phyloP scores from a whole-genome alignment of 495 filamentous ascomycete species.

The Neurospora africana region DNA sequence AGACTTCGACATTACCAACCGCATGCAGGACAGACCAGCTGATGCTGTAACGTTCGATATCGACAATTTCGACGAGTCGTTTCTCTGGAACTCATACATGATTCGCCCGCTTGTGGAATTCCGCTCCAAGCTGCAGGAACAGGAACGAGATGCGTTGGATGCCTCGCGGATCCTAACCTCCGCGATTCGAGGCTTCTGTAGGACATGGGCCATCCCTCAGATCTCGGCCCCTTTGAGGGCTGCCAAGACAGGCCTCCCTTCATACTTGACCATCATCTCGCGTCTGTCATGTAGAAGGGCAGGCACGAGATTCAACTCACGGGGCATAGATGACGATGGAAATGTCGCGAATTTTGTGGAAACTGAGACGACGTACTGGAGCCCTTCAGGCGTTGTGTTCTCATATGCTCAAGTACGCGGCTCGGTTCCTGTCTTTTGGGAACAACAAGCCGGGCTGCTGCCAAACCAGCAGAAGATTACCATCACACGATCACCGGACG shows the following conservation, averaged over 20 bases:
- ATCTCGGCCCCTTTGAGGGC: slow-evolving; percentile 41
- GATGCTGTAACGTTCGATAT: slow-evolving; percentile 60
- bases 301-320: slow-evolving; percentile 89
- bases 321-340: slow-evolving; percentile 94
- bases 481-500: slow-evolving; percentile 78
- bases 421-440: slow-evolving; percentile 94
- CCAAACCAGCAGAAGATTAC: slow-evolving; percentile 93
- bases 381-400: slow-evolving; percentile 63
- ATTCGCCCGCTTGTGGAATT: slow-evolving; percentile 85
- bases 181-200: slow-evolving; percentile 85
- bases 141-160: slow-evolving; percentile 68
- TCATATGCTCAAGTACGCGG: slow-evolving; percentile 90
- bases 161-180: slow-evolving; percentile 80
- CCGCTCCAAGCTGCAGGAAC: slow-evolving; percentile 61
- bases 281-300: slow-evolving; percentile 84
- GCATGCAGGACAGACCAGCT: slow-evolving; percentile 71
- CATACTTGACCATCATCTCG: slow-evolving; percentile 78
- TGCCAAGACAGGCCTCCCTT: slow-evolving; percentile 62
- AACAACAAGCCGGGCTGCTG: slow-evolving; percentile 76
- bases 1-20: slow-evolving; percentile 91
- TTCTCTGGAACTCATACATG: slow-evolving; percentile 98
- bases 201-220: slow-evolving; percentile 70
- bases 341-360: slow-evolving; percentile 85
- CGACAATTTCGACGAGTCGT: slow-evolving; percentile 75
- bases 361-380: slow-evolving; percentile 62